These are phyloP conservation scores for Umbelopsis sp. DNA, from an alignment of 192 early-diverging fungal species.

Conservation along the genomic window DNA sequence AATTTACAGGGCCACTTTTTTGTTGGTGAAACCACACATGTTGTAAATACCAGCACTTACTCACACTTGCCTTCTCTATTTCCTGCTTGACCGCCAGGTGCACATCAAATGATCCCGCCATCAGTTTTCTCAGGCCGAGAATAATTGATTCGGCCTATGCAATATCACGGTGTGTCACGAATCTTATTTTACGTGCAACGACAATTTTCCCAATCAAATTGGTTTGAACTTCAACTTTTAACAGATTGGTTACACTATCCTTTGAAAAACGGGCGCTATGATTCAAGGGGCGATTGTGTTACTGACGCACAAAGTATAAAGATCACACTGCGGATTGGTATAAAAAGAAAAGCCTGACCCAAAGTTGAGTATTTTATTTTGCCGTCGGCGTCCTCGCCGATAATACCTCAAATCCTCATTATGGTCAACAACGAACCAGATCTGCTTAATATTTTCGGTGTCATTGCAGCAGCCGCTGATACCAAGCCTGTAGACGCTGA, in stretches of 20 bases:
- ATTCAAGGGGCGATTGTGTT: constrained; percentile 20
- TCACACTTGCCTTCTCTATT: no score
- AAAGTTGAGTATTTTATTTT: background rate
- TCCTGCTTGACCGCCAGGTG: no score
- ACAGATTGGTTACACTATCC: background rate
- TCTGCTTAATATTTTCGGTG: background rate
- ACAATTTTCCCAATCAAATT: background rate
- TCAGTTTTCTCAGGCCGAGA: no score
- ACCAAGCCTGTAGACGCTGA: background rate
- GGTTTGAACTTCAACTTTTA: background rate
- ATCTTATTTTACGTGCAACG: background rate
- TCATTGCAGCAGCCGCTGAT: background rate
- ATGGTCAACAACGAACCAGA: background rate
- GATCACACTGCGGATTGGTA: background rate
- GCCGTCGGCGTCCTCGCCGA: no score
- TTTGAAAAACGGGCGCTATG: background rate
- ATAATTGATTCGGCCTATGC: no score
- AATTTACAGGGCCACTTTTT: no score
- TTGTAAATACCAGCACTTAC: no score
- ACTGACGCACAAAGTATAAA: background rate
- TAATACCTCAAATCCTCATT: no score
- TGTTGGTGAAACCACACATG: no score
- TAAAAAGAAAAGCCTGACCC: background rate
- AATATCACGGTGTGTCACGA: no score
- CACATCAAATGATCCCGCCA: no score